Evolutionary conservation across 768 basidiomycete species (phyloP), one percentile per base, ranked within the genome.

Genomic region (Termitomyces sp.): DNA sequence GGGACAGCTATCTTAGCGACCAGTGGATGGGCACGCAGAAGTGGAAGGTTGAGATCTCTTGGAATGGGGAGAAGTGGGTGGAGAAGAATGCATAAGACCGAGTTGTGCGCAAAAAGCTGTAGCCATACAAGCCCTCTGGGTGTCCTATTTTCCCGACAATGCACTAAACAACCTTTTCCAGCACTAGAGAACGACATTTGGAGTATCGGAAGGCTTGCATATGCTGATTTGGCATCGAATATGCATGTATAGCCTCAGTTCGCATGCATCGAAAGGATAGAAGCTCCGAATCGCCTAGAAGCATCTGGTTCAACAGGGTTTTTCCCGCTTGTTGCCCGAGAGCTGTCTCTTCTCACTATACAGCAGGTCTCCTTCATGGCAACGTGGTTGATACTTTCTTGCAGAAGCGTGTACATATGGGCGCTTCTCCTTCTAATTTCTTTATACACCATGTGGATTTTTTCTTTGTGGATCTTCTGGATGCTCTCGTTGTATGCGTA

Each of bases 21-120:
- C 74, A 74, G 56, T 78, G 76, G 76, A 70, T 73, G 65, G 75
- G 72, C 41, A 67, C 67, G 42, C 65, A 69, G 34, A 75, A 75
- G 63, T 78, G 77, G 77, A 64, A 64, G 44, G 61, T 75, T 30
- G 71, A 71, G 25, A 70, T 74, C 8, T 55, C 54, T 21, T 66
- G 69, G 67, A 61, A 70, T 37, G 71, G 67, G 34, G 73, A 73
- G 27, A 61, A 68, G 30, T 78, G 76, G 75, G 65, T 75, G 7
- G 76, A 76, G 54, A 69, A 69, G 46, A 66, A 67, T 19, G 21
- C 17, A 19, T 51, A 27, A 51, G 49, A 23, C 10, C 19, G 17
- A n/a, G 17, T 23, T 48, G 32, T 21, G 11, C 19, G 14, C 46
- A 48, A 34, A n/a, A 25, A 25, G 21, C n/a, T 37, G 48, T 49